These are phyloP conservation scores for Penicillium sp. DNA, from an alignment of 2,329 filamentous ascomycete genomes.

Conservation along the genomic window DNA sequence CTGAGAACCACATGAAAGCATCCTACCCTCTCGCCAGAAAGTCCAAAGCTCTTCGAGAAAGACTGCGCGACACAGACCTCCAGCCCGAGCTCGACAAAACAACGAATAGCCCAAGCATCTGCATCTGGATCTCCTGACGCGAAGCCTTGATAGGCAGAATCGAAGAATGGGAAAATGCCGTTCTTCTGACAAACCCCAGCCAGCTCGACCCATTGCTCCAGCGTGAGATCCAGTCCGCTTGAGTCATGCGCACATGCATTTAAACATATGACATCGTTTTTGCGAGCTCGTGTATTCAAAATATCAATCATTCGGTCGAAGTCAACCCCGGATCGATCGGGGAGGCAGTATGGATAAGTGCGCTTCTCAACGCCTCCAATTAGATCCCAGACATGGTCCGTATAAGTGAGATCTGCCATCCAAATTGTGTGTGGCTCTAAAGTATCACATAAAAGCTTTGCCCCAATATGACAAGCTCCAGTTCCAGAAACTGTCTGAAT, in stretches of 20 bases:
- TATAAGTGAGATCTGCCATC: slow-evolving; percentile 92
- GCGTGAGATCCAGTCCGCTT: slow-evolving; percentile 83
- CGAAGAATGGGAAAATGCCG: slow-evolving; percentile 93
- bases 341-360: slow-evolving; percentile 68
- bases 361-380: slow-evolving; percentile 74
- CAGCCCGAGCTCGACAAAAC: slow-evolving; percentile 1
- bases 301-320: slow-evolving; percentile 20
- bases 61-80: slow-evolving; percentile 3
- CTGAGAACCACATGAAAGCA: background rate
- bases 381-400: slow-evolving; percentile 83
- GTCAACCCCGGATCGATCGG: slow-evolving; percentile 25
- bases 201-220: slow-evolving; percentile 83
- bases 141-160: slow-evolving; percentile 1
- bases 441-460: slow-evolving; percentile 85
- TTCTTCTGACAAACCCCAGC: slow-evolving; percentile 73
- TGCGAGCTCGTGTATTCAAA: slow-evolving; percentile 38
- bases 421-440: slow-evolving; percentile 70
- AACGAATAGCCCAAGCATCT: background rate
- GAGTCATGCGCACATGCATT: slow-evolving; percentile 93
- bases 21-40: slow-evolving; percentile 5
- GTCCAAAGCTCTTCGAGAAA: slow-evolving; percentile 1
- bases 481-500: slow-evolving; percentile 95
- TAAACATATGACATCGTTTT: slow-evolving; percentile 61
- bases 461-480: slow-evolving; percentile 86
- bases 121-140: slow-evolving; percentile 1